Conservation (phyloP, 2,329 filamentous ascomycete species). For the Xylaria sp. region DNA sequence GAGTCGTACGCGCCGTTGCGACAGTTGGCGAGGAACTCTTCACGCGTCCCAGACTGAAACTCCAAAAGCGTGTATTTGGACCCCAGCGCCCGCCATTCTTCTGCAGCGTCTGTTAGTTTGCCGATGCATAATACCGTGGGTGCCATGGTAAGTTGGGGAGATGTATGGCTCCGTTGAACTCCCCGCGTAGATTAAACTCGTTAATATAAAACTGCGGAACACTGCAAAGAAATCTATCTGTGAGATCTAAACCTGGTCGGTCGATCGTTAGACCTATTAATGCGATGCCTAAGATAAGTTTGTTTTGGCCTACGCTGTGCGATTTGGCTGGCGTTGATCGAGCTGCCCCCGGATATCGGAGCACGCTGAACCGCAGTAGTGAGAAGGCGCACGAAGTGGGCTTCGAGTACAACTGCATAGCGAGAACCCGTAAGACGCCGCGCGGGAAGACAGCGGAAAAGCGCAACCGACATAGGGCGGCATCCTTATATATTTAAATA, state of each 20-base stretch:
- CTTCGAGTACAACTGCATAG: not conserved
- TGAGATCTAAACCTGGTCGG: not conserved
- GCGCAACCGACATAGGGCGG: slow-evolving; percentile 9
- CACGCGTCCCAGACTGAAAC: slow-evolving; percentile 41
- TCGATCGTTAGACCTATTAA: not conserved
- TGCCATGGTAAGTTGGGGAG: slow-evolving; percentile 32
- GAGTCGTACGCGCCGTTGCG: slow-evolving; percentile 41
- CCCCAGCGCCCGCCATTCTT: slow-evolving; percentile 42
- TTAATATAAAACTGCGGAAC: not conserved
- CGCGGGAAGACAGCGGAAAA: slow-evolving; percentile 12
- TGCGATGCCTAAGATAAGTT: not conserved
- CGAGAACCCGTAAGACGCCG: not conserved
- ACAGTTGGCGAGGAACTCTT: slow-evolving; percentile 44
- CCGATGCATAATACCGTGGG: slow-evolving; percentile 46
- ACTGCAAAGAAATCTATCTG: not conserved
- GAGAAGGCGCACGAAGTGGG: slow-evolving; percentile 24
- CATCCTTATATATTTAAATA: not conserved
- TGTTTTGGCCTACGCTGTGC: too few species aligned
- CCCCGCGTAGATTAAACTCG: too few species aligned
- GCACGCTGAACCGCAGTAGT: slow-evolving; percentile 4
- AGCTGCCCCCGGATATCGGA: slow-evolving; percentile 26
- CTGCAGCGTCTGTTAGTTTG: slow-evolving; percentile 36
- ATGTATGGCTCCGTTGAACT: not conserved
- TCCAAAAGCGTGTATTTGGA: slow-evolving; percentile 46
- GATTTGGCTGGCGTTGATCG: not conserved